Evolutionary conservation across 2,329 filamentous ascomycete species (phyloP).

Genomic region (Penicillium capsulatum): DNA sequence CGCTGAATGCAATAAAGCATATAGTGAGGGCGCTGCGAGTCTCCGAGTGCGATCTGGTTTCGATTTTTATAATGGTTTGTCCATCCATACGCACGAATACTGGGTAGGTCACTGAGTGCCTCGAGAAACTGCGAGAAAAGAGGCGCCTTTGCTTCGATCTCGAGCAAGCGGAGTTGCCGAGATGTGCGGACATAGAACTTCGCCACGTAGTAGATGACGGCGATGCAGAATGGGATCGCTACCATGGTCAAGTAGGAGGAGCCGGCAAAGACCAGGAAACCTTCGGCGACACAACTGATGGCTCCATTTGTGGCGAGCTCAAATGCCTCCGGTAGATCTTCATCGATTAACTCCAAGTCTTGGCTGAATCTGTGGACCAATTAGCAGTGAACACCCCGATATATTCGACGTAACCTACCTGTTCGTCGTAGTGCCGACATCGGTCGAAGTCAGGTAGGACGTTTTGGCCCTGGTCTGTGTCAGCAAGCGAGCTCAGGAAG

Average conservation of each 20-base stretch:
- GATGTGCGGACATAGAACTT: slow-evolving; percentile 14
- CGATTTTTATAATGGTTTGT: neutral
- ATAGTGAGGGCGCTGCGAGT: slow-evolving; percentile 20
- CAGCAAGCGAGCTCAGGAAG: neutral
- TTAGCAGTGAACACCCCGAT: neutral
- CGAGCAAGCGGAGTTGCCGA: slow-evolving; percentile 14
- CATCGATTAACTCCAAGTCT: neutral
- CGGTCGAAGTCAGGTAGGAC: slow-evolving; percentile 23
- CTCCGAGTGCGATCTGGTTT: slow-evolving; percentile 6
- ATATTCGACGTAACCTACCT: neutral
- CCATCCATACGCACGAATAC: slow-evolving; percentile 17
- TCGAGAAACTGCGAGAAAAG: slow-evolving; percentile 16
- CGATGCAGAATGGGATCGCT: slow-evolving; percentile 2
- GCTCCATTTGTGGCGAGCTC: slow-evolving; percentile 14
- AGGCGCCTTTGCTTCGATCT: slow-evolving; percentile 17
- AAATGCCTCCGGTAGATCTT: slow-evolving; percentile 3
- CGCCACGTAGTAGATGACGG: slow-evolving; percentile 1
- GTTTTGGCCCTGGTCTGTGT: slow-evolving; percentile 23
- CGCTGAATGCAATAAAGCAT: slow-evolving; percentile 19
- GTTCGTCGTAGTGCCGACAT: neutral
- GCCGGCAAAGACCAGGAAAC: slow-evolving; percentile 31
- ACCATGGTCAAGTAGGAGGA: slow-evolving; percentile 29
- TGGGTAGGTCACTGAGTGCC: slow-evolving; percentile 9
- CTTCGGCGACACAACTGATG: slow-evolving; percentile 28
- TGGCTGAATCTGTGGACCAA: neutral